These are phyloP conservation scores for Podospora comata DNA, from an alignment of 495 filamentous ascomycete species.

Conservation along the genomic window DNA sequence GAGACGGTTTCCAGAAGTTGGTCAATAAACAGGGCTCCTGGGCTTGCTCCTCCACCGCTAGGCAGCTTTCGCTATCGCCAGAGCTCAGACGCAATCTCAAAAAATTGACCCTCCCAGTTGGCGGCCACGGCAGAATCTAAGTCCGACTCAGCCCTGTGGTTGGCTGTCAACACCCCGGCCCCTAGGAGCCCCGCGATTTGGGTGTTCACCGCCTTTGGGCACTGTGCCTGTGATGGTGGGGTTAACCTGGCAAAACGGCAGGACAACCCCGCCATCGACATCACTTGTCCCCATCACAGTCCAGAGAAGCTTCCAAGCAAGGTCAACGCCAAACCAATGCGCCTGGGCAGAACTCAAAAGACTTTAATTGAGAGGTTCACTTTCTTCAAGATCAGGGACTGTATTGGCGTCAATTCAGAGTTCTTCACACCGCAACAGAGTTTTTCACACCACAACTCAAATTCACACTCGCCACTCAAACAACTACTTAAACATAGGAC, in stretches of 20 bases:
- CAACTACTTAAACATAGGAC: too few species aligned
- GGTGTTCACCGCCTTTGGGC: slow-evolving; percentile 22
- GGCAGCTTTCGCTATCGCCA: slow-evolving; percentile 28
- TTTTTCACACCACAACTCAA: too few species aligned
- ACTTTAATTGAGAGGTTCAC: neutral
- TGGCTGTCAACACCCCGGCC: slow-evolving; percentile 6
- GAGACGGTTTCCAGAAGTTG: slow-evolving; percentile 11
- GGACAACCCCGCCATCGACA: slow-evolving; percentile 15
- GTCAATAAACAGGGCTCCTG: slow-evolving; percentile 10
- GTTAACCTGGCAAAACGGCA: slow-evolving; percentile 18
- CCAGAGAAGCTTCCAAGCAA: neutral
- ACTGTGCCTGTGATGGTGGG: slow-evolving; percentile 14
- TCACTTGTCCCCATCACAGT: slow-evolving; percentile 8
- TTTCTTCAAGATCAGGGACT: neutral
- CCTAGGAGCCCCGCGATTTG: slow-evolving; percentile 20
- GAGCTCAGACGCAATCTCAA: slow-evolving; percentile 29
- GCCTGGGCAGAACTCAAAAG: neutral
- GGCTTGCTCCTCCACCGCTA: slow-evolving; percentile 25
- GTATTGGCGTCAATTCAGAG: neutral
- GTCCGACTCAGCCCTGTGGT: slow-evolving; percentile 25
- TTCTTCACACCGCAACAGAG: neutral
- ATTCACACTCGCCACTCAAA: too few species aligned
- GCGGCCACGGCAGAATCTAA: slow-evolving; percentile 33
- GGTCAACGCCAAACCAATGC: neutral
- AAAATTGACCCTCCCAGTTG: slow-evolving; percentile 28